Percentiles rank a stretch among this genome's conserved stretches.
Conservation (phyloP, 2,329 filamentous ascomycete genomes). For the Tetracladium maxilliforme region DNA sequence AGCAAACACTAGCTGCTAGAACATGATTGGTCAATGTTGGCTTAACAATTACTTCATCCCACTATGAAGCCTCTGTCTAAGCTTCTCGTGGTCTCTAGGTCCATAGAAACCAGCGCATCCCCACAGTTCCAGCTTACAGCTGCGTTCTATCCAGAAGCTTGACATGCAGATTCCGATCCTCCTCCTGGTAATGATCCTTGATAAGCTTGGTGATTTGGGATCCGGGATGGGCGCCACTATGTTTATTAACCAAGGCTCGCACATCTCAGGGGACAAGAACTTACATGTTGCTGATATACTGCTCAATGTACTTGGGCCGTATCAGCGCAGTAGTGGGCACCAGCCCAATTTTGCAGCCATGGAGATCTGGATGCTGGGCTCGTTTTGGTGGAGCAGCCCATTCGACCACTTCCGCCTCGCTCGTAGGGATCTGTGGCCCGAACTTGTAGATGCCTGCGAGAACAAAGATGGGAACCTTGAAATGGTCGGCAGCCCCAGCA, state of each 20-base stretch:
- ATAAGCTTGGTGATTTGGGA: conserved; percentile 62
- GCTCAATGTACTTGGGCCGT: conserved; percentile 57
- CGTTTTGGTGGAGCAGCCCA: conserved; percentile 70
- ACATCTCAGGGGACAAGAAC: conserved; percentile 17
- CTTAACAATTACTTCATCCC: neutral
- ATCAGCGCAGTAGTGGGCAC: conserved; percentile 76
- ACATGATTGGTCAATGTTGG: neutral
- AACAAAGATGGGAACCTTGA: conserved; percentile 74
- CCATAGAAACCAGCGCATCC: conserved; percentile 2
- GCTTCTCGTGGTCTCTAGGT: conserved; percentile 1
- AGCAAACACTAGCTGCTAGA: too few species aligned
- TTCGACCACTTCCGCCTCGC: conserved; percentile 68
- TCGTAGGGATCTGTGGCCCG: conserved; percentile 76
- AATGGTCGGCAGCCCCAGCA: conserved; percentile 69
- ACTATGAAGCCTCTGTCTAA: neutral
- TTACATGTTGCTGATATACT: conserved; percentile 77
- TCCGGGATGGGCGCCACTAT: conserved; percentile 50
- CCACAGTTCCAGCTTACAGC: conserved; percentile 10
- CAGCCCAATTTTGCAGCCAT: conserved; percentile 59
- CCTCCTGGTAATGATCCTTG: conserved; percentile 59
- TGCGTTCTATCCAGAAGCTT: conserved; percentile 19
- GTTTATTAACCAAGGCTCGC: conserved; percentile 14
- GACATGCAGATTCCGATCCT: conserved; percentile 49
- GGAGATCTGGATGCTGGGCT: conserved; percentile 64
- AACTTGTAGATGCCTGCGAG: conserved; percentile 89